Evolutionary conservation across 2,329 filamentous ascomycete genomes (phyloP).

Genomic region (Hypoxylon sp.): DNA sequence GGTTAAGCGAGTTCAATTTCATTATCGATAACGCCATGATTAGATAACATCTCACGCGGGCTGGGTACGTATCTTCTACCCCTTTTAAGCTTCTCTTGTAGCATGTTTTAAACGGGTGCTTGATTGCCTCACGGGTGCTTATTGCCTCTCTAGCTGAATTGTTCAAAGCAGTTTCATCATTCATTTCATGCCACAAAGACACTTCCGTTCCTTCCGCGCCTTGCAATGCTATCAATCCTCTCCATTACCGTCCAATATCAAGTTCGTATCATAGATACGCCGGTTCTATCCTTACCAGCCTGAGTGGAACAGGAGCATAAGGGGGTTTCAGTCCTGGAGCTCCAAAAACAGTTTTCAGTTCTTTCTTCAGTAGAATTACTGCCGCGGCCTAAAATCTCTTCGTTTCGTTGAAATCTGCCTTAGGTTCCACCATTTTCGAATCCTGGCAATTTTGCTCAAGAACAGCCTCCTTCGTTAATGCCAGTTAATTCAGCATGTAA

Average conservation of each 20-base stretch:
- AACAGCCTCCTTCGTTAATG: neutral
- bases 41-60: slow-evolving; percentile 2
- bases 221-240: neutral
- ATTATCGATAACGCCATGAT: slow-evolving; percentile 32
- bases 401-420: neutral
- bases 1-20: slow-evolving; percentile 26
- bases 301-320: neutral
- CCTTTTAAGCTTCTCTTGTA: neutral
- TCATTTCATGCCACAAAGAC: neutral
- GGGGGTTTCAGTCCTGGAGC: neutral
- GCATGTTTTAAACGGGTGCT: neutral
- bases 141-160: neutral
- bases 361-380: neutral
- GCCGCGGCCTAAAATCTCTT: neutral
- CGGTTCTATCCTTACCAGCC: neutral
- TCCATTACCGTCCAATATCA: neutral
- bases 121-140: too few relatives aligned
- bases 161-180: slow-evolving; percentile 1
- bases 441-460: neutral
- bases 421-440: neutral
- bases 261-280: neutral
- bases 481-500: neutral
- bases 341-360: neutral
- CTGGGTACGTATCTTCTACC: neutral
- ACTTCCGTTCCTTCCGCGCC: neutral